These are phyloP conservation scores for Beauveria australis DNA, from an alignment of 2,329 filamentous ascomycete species.

Conservation along the genomic window DNA sequence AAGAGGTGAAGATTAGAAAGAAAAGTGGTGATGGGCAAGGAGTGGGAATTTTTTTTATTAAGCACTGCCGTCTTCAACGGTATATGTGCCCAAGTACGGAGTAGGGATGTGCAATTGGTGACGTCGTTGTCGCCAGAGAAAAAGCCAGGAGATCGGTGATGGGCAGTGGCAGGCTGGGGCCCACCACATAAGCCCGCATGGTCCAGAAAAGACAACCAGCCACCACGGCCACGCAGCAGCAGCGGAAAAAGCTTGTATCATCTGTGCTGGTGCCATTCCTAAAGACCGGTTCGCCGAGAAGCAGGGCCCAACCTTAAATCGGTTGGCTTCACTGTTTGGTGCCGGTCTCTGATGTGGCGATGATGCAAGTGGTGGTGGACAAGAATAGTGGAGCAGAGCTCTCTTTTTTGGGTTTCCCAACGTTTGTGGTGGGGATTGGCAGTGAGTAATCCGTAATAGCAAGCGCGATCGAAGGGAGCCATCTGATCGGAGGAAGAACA, in stretches of 20 bases:
- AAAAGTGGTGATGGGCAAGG: background rate
- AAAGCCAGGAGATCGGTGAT: background rate
- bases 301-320: background rate
- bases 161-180: background rate
- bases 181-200: background rate
- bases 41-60: no score
- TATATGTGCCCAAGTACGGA: no score
- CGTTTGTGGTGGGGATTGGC: constrained; percentile 3
- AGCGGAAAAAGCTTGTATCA: background rate
- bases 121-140: background rate
- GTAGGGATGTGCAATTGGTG: background rate
- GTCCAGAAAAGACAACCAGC: no score
- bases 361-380: background rate
- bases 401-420: background rate
- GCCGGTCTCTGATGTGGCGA: background rate
- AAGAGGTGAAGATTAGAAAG: no score
- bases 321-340: background rate
- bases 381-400: background rate
- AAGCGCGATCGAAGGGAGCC: background rate
- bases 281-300: no score
- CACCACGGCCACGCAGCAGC: background rate
- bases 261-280: no score
- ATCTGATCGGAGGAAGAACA: background rate
- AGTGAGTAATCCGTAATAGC: background rate
- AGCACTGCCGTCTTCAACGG: no score